Evolutionary conservation across 2,329 filamentous ascomycete genomes (phyloP), one percentile per base, ranked within the genome.

Genomic region (Phialocephala sp.): DNA sequence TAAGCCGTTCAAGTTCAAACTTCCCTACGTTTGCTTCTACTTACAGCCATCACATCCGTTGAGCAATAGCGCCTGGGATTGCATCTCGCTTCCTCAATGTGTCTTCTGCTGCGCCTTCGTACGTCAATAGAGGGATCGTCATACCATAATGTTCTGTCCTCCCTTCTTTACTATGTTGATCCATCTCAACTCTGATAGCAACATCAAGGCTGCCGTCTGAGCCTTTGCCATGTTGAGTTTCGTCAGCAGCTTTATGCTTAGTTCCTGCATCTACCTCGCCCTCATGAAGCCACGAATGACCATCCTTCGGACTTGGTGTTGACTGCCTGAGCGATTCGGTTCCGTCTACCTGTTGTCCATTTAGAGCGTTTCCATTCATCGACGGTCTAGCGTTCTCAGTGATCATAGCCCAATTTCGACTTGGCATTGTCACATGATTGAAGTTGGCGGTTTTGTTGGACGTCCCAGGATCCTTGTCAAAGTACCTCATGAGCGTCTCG

Each of bases 401-500:
- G 66, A 99, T 89, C 50, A 91, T 90, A 73, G 94, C 94, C 84
- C 92, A 99, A 77, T 99, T 99, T 27, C 95, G 88, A 70, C 93
- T 94, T 2, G 97, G 88, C 79, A 97, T 97, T 12, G 94, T 97
- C 68, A 92, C 91, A 69, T 92, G 86, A 78, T 97, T 97, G 75
- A 85, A 90, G 52, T 81, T 81, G 0, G 89, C 86, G 4, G 90
- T 92, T 80, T 94, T 97, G 85, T 59, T 91, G 74, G 77, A 87
- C 76, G 78, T 85, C 72, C 97, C 93, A 0, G 96, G 93, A 73
- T 97, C 94, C 74, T 91, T 90, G 68, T 93, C 86, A 78, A 99
- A 99, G 73, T 98, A 88, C n/a, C 91, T 89, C 71, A 98, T 89
- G 78, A 98, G 88, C 47, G 95, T 94, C 80, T 99, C 95, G 73